phyloP scores from a whole-genome alignment of 164 flowering plant genomes.

The Sedum album region DNA sequence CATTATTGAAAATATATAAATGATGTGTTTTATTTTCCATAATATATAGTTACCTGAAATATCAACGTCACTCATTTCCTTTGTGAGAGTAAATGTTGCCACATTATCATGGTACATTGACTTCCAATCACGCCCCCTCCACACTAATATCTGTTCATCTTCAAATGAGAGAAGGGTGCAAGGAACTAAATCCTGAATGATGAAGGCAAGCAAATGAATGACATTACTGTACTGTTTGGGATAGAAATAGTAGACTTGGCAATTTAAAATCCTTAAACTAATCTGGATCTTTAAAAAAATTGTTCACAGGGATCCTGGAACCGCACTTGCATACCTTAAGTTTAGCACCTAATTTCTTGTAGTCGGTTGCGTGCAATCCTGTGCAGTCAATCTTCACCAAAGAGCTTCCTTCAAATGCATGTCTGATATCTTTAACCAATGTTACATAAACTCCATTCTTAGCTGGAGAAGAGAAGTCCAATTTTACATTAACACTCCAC shows the following conservation, averaged over 20 bases:
- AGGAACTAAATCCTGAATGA: slow-evolving; percentile 85
- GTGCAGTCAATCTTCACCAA: slow-evolving; percentile 78
- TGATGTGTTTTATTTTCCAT: slow-evolving; percentile 5
- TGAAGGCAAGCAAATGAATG: neutral
- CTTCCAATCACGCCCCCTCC: slow-evolving; percentile 89
- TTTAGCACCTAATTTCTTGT: slow-evolving; percentile 91
- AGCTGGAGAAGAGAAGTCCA: slow-evolving; percentile 32
- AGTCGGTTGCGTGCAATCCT: slow-evolving; percentile 82
- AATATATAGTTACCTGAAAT: slow-evolving; percentile 30
- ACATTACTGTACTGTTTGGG: neutral
- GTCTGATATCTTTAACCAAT: slow-evolving; percentile 73
- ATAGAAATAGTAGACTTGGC: neutral
- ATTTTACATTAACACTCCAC: neutral
- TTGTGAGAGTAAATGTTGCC: slow-evolving; percentile 11
- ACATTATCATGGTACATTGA: slow-evolving; percentile 40
- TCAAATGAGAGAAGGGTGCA: slow-evolving; percentile 87
- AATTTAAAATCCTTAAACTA: neutral
- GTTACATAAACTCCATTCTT: slow-evolving; percentile 76
- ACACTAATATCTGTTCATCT: slow-evolving; percentile 81
- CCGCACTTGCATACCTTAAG: slow-evolving; percentile 51
- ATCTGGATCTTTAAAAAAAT: neutral
- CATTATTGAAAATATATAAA: no score
- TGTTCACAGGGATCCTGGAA: neutral
- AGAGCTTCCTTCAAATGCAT: slow-evolving; percentile 85
- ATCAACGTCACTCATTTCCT: slow-evolving; percentile 14